Base-by-base conservation (phyloP, 2,329 filamentous ascomycete species). In the Rhynchosporium secalis region DNA sequence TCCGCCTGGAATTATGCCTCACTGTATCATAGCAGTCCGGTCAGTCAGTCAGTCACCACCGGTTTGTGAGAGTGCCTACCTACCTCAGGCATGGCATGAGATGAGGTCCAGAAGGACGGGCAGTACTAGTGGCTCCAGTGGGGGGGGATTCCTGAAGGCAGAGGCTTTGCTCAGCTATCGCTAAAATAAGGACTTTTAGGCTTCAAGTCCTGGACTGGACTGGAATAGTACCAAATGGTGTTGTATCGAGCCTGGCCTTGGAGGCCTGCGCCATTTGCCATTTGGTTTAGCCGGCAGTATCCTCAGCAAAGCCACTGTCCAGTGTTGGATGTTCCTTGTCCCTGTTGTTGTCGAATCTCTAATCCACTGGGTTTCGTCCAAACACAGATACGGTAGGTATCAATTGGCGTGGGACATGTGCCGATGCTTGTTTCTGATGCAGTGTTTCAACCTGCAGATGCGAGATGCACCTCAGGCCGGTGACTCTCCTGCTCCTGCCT, bases 91-190 rank as follows among this genome's bases (percentile, higher is more conserved):
- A 20, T 20, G 20, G 10, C 8, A 41, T 54, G 31, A 33, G n/a
- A 40, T 54, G 33, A 33, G 51, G 33, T 56, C 54, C 54, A 56
- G 45, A 48, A 56, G 54, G 54, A 48, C 45, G 54, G 54, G 54
- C 54, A 45, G 20, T 36, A 36, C 33, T 36, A 36, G 33, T 36
- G 33, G 6, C 33, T 36, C 33, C 9, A 36, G 33, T 36, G 33
- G 49, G 47, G 28, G n/a, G 28, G 12, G n/a, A 52, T 31, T n/a
- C 28, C 13, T 15, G 29, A 5, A 31, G 47, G 47, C 47, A 49
- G 6, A 48, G 26, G 46, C 46, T 29, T 8, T n/a, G 48, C 12
- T 31, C 10, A 49, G 47, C 28, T 9, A 10, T 56, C 38, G 54
- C 54, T 20, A 29, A 45, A 56, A 33, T 45, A 43, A 40, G 38